Percentiles rank a stretch among this genome's conserved stretches.
Evolutionary conservation across 2,329 filamentous ascomycete species (phyloP).

Genomic region (Monilinia fructicola): DNA sequence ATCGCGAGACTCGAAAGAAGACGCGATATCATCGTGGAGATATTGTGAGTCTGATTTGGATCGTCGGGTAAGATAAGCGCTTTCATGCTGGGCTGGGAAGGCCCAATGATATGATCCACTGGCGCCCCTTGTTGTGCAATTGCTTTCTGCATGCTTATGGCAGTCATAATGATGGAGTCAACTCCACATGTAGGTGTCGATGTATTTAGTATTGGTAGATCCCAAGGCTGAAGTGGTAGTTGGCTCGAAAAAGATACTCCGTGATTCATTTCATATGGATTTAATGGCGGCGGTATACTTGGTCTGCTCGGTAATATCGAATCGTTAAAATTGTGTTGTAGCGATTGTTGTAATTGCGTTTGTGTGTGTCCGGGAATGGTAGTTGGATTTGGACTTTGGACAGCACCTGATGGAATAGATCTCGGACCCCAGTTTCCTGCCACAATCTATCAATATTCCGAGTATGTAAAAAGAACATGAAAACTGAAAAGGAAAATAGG

Average conservation of each 20-base stretch:
- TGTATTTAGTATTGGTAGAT: conserved; percentile 40
- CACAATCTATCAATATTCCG: background rate
- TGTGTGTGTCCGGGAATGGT: background rate
- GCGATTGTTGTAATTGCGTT: background rate
- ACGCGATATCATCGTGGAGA: conserved; percentile 38
- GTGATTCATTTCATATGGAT: background rate
- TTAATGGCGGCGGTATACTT: background rate
- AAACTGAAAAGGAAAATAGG: background rate
- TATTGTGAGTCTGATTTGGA: conserved; percentile 35
- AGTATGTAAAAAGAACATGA: background rate
- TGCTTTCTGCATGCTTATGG: conserved; percentile 43
- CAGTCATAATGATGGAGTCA: conserved; percentile 42
- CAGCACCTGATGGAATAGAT: conserved; percentile 6
- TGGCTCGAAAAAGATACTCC: background rate
- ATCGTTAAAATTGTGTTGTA: background rate
- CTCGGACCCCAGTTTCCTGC: conserved; percentile 17
- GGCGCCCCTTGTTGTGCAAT: conserved; percentile 38
- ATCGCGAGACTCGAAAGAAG: conserved; percentile 29
- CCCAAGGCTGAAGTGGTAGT: conserved; percentile 34
- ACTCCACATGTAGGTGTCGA: conserved; percentile 40
- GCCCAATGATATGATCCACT: conserved; percentile 40
- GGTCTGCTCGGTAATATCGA: background rate
- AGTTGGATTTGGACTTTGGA: background rate
- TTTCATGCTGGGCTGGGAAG: conserved; percentile 41
- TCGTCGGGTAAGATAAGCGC: conserved; percentile 40